A percentile compares a stretch with the other conserved stretches of the same genome.
Evolutionary conservation across 2,329 filamentous ascomycete species (phyloP).

Genomic region (Juglanconis sp.): DNA sequence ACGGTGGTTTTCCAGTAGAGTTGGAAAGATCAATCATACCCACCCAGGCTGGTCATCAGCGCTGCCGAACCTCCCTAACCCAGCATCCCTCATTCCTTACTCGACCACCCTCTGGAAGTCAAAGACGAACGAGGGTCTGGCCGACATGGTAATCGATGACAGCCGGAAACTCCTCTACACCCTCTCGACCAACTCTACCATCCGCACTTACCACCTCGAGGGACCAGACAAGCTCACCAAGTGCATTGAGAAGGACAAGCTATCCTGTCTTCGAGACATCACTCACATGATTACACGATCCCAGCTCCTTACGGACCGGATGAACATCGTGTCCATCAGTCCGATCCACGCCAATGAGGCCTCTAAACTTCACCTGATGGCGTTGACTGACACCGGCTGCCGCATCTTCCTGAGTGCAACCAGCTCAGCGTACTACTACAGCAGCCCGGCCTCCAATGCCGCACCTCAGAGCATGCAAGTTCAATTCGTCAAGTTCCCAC

Average conservation of each 20-base stretch:
- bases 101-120: slow-evolving; percentile 48
- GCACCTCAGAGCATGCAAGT: slow-evolving; percentile 94
- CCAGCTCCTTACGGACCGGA: slow-evolving; percentile 64
- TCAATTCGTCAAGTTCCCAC: slow-evolving; percentile 94
- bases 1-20: slow-evolving; percentile 89
- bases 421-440: slow-evolving; percentile 66
- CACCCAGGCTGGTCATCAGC: slow-evolving; percentile 68
- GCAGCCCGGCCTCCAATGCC: slow-evolving; percentile 55
- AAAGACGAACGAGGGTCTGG: slow-evolving; percentile 60
- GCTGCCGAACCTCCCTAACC: slow-evolving; percentile 46
- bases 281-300: slow-evolving; percentile 80
- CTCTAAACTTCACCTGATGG: slow-evolving; percentile 81
- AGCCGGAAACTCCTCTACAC: slow-evolving; percentile 86
- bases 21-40: slow-evolving; percentile 85
- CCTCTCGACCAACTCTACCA: slow-evolving; percentile 81
- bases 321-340: slow-evolving; percentile 79
- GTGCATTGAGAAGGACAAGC: slow-evolving; percentile 64
- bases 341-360: slow-evolving; percentile 78
- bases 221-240: slow-evolving; percentile 56
- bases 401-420: slow-evolving; percentile 90
- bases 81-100: slow-evolving; percentile 40
- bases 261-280: slow-evolving; percentile 66
- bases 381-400: slow-evolving; percentile 84
- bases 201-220: slow-evolving; percentile 87
- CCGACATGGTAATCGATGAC: slow-evolving; percentile 84